Conservation (phyloP, 1,284 basidiomycete genomes). For the Rhodotorula sp. region DNA sequence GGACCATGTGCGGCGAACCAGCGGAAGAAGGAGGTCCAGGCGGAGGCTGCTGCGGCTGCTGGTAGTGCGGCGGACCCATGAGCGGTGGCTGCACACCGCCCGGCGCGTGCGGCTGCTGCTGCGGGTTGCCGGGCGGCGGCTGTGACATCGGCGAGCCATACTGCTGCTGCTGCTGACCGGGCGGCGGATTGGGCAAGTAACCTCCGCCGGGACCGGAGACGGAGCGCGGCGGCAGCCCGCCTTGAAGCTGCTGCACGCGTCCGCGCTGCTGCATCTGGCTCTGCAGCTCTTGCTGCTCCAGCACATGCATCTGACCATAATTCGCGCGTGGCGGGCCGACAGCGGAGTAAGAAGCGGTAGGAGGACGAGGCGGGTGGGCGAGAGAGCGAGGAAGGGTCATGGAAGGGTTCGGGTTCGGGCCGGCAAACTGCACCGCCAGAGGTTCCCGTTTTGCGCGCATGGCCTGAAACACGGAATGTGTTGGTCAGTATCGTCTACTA, state of each 20-base stretch:
- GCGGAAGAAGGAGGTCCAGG: constrained; percentile 15
- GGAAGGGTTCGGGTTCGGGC: constrained; percentile 11
- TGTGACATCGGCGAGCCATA: constrained; percentile 9
- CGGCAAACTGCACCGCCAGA: constrained; percentile 30
- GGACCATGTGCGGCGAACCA: constrained; percentile 27
- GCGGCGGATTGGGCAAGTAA: constrained; percentile 8
- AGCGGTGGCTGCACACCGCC: neutral
- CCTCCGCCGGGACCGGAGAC: neutral
- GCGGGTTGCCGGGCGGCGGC: constrained; percentile 1
- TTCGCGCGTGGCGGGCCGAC: constrained; percentile 16
- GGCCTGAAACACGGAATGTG: constrained; percentile 15
- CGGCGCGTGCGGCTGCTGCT: constrained; percentile 7
- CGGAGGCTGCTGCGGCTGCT: constrained; percentile 1
- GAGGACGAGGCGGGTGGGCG: constrained; percentile 26
- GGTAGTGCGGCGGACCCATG: neutral
- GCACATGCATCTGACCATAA: constrained; percentile 37
- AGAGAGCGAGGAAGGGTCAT: constrained; percentile 40
- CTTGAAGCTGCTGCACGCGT: constrained; percentile 15
- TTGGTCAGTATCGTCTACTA: no score
- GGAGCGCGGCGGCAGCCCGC: neutral
- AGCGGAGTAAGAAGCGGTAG: neutral
- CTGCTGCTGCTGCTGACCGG: neutral
- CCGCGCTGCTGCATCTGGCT: constrained; percentile 37
- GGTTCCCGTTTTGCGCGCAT: constrained; percentile 40
- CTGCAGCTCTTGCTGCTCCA: constrained; percentile 42